These are phyloP conservation scores for Phylloporus sp. DNA, from an alignment of 768 basidiomycete genomes.

Conservation along the genomic window DNA sequence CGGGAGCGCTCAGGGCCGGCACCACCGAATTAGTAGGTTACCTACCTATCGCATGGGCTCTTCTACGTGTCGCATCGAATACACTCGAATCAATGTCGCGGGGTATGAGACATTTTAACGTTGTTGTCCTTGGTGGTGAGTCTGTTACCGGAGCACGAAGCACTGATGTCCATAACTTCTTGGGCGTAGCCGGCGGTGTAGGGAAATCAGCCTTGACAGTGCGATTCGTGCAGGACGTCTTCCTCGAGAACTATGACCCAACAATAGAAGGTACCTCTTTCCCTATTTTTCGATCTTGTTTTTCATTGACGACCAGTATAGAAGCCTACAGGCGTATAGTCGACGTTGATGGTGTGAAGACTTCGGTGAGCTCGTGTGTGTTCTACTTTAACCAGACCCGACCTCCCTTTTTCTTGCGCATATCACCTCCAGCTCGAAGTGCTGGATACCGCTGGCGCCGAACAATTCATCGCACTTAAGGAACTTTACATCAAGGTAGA, in stretches of 20 bases:
- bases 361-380: conserved; percentile 44
- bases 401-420: conserved; percentile 11
- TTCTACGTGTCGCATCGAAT: conserved; percentile 11
- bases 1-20: not conserved
- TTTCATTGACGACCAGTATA: conserved; percentile 27
- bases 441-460: conserved; percentile 80
- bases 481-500: conserved; percentile 76
- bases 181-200: conserved; percentile 68
- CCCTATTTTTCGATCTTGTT: not conserved
- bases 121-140: conserved; percentile 77
- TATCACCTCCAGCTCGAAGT: conserved; percentile 61
- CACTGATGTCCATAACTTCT: conserved; percentile 2
- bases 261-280: conserved; percentile 67
- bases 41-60: too few relatives aligned
- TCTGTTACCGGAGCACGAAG: too few relatives aligned
- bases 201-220: conserved; percentile 86
- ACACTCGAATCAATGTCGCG: conserved; percentile 3
- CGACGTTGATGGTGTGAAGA: conserved; percentile 59
- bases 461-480: conserved; percentile 76
- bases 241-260: conserved; percentile 75
- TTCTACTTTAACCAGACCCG: conserved; percentile 5
- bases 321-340: conserved; percentile 68
- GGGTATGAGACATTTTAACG: conserved; percentile 67
- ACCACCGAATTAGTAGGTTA: not conserved
- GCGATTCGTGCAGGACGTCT: conserved; percentile 67